phyloP scores from a whole-genome alignment of 768 basidiomycete genomes.

The Boletales sp. region DNA sequence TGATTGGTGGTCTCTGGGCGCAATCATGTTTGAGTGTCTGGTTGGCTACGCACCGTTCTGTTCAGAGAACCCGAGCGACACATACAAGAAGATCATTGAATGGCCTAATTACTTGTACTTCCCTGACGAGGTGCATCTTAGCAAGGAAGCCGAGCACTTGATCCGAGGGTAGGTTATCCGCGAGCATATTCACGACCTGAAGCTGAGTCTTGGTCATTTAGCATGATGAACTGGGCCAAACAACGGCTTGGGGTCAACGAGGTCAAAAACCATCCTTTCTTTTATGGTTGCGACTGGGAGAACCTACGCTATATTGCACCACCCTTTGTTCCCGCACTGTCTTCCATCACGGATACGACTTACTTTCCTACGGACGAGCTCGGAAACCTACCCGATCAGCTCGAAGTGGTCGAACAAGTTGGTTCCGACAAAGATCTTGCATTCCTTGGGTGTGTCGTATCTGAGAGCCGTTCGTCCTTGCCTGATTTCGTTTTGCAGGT shows the following conservation, averaged over 20 bases:
- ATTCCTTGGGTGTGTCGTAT: conserved; percentile 52
- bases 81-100: conserved; percentile 97
- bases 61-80: conserved; percentile 93
- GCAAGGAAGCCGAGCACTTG: conserved; percentile 86
- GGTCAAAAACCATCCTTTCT: conserved; percentile 92
- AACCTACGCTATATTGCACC: conserved; percentile 90
- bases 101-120: conserved; percentile 91
- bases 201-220: conserved; percentile 26
- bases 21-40: conserved; percentile 98
- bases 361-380: conserved; percentile 97
- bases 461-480: not conserved
- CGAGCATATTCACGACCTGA: not conserved
- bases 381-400: conserved; percentile 59
- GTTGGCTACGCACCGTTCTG: conserved; percentile 99
- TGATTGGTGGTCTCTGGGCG: conserved; percentile 99
- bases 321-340: conserved; percentile 91
- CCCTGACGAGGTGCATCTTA: conserved; percentile 94
- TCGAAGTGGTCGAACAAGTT: conserved; percentile 58
- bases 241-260: conserved; percentile 74
- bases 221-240: conserved; percentile 85
- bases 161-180: conserved; percentile 63
- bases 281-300: conserved; percentile 93
- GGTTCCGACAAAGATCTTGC: conserved; percentile 67
- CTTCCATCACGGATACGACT: conserved; percentile 89
- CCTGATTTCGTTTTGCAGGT: conserved; percentile 40